phyloP scores from a whole-genome alignment of 768 basidiomycete genomes.

The Lactifluus piperatus region DNA sequence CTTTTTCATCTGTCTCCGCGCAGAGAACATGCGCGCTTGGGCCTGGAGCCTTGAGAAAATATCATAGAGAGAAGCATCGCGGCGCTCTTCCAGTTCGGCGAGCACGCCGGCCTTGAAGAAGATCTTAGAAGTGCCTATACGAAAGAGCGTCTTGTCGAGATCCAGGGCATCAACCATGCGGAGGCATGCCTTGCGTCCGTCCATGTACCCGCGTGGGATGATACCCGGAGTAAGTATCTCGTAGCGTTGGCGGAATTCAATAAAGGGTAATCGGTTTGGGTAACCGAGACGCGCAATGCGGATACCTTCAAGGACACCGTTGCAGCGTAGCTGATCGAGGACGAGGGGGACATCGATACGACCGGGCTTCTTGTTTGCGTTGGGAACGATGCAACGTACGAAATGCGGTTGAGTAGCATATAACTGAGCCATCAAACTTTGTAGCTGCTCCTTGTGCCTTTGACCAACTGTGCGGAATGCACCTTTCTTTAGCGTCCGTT shows the following conservation, averaged over 20 bases:
- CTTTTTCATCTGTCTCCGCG: constrained; percentile 88
- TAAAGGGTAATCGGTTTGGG: constrained; percentile 92
- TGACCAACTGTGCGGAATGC: constrained; percentile 95
- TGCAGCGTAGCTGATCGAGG: constrained; percentile 92
- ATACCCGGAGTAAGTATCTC: constrained; percentile 92
- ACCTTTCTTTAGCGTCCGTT: constrained; percentile 81
- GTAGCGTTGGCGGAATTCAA: constrained; percentile 95
- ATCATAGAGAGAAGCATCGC: constrained; percentile 82
- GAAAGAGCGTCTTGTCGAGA: constrained; percentile 76
- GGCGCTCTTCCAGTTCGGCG: constrained; percentile 88
- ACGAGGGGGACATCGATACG: constrained; percentile 90
- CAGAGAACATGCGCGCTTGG: constrained; percentile 73
- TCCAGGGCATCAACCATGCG: constrained; percentile 87
- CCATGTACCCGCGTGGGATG: constrained; percentile 94
- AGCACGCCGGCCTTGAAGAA: constrained; percentile 99
- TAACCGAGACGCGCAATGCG: constrained; percentile 96
- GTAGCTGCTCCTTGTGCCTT: constrained; percentile 91
- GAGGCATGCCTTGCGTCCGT: constrained; percentile 88
- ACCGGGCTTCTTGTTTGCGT: constrained; percentile 82
- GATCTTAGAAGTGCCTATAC: constrained; percentile 93
- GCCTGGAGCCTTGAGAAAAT: constrained; percentile 88
- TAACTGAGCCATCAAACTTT: constrained; percentile 84
- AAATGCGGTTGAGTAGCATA: constrained; percentile 96
- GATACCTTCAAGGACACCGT: constrained; percentile 98
- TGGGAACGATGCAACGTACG: constrained; percentile 96